Percentiles rank a stretch among this genome's conserved stretches.
phyloP scores from a whole-genome alignment of 2,329 filamentous ascomycete genomes.

The Neofusicoccum cordaticola region DNA sequence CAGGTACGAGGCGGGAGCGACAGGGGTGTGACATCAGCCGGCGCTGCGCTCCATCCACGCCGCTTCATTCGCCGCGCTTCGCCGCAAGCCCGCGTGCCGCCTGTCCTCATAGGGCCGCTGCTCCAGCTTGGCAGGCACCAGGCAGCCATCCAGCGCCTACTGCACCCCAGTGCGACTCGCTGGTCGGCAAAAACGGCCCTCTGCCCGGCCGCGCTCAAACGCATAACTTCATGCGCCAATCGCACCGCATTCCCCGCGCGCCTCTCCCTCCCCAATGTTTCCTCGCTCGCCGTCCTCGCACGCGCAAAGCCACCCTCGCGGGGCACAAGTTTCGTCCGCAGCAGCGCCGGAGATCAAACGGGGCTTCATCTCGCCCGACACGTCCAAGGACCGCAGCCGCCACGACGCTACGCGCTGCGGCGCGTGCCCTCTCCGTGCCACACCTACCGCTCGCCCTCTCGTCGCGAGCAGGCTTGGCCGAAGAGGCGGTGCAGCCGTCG shows the following conservation, averaged over 20 bases:
- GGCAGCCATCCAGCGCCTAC: background rate
- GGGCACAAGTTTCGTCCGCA: background rate
- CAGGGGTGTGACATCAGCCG: constrained; percentile 5
- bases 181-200: background rate
- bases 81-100: too few species aligned
- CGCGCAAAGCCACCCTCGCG: background rate
- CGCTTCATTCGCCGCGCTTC: background rate
- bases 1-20: background rate
- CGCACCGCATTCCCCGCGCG: background rate
- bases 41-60: background rate
- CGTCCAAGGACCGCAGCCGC: background rate
- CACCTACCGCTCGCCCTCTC: background rate
- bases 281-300: background rate
- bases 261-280: background rate
- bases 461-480: background rate
- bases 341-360: constrained; percentile 1
- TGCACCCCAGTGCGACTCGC: background rate
- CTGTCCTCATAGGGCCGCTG: background rate
- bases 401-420: background rate
- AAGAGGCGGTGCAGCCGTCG: background rate
- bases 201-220: background rate
- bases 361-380: background rate
- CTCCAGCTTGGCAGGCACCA: constrained; percentile 6
- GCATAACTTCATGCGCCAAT: background rate
- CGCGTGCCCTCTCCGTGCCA: background rate